Evolutionary conservation across 2,329 filamentous ascomycete genomes (phyloP), one percentile per base, ranked within the genome.

Genomic region (Cordyceps pruinosa): DNA sequence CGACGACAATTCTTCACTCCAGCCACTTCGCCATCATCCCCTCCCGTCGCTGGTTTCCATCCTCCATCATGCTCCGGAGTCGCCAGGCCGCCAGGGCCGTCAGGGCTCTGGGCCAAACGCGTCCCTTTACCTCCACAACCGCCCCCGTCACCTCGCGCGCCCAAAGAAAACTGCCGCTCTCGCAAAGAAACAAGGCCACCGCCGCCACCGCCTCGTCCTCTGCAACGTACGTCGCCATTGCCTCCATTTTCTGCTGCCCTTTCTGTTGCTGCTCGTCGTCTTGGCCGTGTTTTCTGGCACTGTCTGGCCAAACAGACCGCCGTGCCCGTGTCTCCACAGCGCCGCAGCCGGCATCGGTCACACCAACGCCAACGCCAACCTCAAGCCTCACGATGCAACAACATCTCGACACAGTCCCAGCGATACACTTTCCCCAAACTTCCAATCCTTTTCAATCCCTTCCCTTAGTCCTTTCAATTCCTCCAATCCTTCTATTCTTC

Each of bases 211-310:
- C 56, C 15, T 25, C 57, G 5, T 56, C 58, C 10, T 21, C 78
- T 60, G 74, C 78, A 60, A 69, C 78, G 83, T 87, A 76, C 70
- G 84, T 78, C n/a, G n/a, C n/a, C n/a, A n/a, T 19, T 30, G 28
- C n/a, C 17, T 13, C 19, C 10, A 41, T 37, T 37, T 42, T 28
- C 19, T 19, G 13, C 23, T 19, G 15, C 39, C 21, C 17, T 30
- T 26, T 32, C 25, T 58, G 19, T 23, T 12, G 19, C 21, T 53
- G 25, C 23, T 37, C 21, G 35, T 30, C 21, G 39, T 42, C 41
- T 41, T n/a, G 34, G 23, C 25, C 30, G 47, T 21, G 25, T 4
- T 37, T 4, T 19, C 12, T 41, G 37, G 19, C 8, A n/a, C 21
- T 17, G 17, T 21, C 12, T n/a, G 37, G 6, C 37, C 10, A 19